Conservation (phyloP, 2,329 filamentous ascomycete genomes). For the Bipolaris victoriae region DNA sequence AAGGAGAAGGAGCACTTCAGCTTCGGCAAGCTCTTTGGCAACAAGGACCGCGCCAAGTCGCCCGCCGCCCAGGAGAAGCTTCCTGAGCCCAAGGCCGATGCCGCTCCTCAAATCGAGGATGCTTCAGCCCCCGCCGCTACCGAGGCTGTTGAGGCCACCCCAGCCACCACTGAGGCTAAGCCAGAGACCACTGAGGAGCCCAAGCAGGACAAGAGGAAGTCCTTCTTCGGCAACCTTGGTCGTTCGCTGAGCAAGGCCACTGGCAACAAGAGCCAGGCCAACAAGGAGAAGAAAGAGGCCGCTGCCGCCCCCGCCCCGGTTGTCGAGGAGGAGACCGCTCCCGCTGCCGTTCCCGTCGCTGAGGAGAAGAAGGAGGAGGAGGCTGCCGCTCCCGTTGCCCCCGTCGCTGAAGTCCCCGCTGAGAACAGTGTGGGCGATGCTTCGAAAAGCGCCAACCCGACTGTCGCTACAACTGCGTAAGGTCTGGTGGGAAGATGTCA, state of each 20-base stretch:
- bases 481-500: slow-evolving; percentile 50
- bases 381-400: slow-evolving; percentile 29
- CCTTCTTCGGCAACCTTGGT: slow-evolving; percentile 76
- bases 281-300: slow-evolving; percentile 48
- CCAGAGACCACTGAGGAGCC: slow-evolving; percentile 52
- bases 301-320: slow-evolving; percentile 43
- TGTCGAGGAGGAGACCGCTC: slow-evolving; percentile 31
- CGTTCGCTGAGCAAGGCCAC: slow-evolving; percentile 52
- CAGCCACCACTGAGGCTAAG: slow-evolving; percentile 51
- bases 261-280: slow-evolving; percentile 44
- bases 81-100: slow-evolving; percentile 50
- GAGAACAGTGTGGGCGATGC: slow-evolving; percentile 49
- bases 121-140: slow-evolving; percentile 8
- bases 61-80: slow-evolving; percentile 41
- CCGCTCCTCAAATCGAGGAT: slow-evolving; percentile 45
- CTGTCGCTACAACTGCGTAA: slow-evolving; percentile 53
- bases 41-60: slow-evolving; percentile 59
- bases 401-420: slow-evolving; percentile 41
- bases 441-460: slow-evolving; percentile 46
- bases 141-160: slow-evolving; percentile 33
- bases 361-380: slow-evolving; percentile 38
- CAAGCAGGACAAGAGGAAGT: slow-evolving; percentile 81
- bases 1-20: slow-evolving; percentile 58
- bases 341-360: slow-evolving; percentile 31
- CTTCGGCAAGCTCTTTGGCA: slow-evolving; percentile 60